Evolutionary conservation across 129 eudicot genomes (phyloP).

Genomic region (Centaurea solstitialis): DNA sequence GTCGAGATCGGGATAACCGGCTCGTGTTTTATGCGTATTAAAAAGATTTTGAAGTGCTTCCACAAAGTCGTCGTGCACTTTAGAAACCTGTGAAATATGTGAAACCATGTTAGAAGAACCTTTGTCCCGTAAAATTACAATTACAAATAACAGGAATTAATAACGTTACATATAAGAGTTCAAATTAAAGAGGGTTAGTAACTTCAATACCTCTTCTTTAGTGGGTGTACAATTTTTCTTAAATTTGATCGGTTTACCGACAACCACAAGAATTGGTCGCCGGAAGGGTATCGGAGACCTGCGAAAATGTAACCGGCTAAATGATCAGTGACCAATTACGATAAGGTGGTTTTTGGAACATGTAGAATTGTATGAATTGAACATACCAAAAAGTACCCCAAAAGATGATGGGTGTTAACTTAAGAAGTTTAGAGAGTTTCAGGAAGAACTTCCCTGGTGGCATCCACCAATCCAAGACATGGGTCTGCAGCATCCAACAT

Average conservation of each 20-base stretch:
- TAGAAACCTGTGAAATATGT: constrained; percentile 44
- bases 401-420: constrained; percentile 64
- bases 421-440: constrained; percentile 65
- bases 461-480: constrained; percentile 85
- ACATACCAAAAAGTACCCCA: constrained; percentile 83
- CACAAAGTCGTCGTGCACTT: constrained; percentile 58
- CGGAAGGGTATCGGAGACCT: constrained; percentile 74
- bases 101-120: constrained; percentile 1
- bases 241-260: constrained; percentile 73
- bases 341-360: background rate
- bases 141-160: background rate
- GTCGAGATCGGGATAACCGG: constrained; percentile 52
- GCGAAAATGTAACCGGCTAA: background rate
- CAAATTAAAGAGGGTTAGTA: background rate
- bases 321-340: background rate
- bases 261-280: constrained; percentile 77
- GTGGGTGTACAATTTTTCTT: constrained; percentile 70
- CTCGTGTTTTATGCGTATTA: constrained; percentile 71
- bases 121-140: background rate
- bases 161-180: too few species aligned
- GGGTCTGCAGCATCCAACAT: constrained; percentile 39
- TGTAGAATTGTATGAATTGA: background rate
- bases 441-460: constrained; percentile 62
- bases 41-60: constrained; percentile 68
- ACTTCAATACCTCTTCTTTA: constrained; percentile 63